Evolutionary conservation across 2,329 filamentous ascomycete species (phyloP).

Genomic region (Magnaporthiopsis rhizophila): DNA sequence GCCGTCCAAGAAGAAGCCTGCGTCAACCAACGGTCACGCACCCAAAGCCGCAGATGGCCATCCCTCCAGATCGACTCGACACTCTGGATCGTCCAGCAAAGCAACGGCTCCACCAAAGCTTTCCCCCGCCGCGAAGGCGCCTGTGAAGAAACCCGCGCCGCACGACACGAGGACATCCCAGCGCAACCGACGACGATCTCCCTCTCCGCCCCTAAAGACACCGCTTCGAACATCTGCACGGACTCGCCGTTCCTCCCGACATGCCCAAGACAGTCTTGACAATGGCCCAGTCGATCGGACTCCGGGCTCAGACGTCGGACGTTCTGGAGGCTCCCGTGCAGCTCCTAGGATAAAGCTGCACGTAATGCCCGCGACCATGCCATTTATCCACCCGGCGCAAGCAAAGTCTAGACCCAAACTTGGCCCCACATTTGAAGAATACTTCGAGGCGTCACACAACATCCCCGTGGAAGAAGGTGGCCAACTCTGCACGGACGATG

Average conservation of each 20-base stretch:
- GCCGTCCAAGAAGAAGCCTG: slow-evolving; percentile 20
- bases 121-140: slow-evolving; percentile 6
- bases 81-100: slow-evolving; percentile 6
- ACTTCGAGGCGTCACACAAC: slow-evolving; percentile 39
- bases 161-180: slow-evolving; percentile 17
- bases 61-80: slow-evolving; percentile 13
- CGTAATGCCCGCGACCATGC: slow-evolving; percentile 38
- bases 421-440: slow-evolving; percentile 49
- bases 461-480: slow-evolving; percentile 53
- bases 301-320: slow-evolving; percentile 8
- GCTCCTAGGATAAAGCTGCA: slow-evolving; percentile 42
- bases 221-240: slow-evolving; percentile 31
- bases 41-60: slow-evolving; percentile 22
- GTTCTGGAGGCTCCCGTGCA: slow-evolving; percentile 20
- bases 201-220: slow-evolving; percentile 31
- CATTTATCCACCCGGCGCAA: slow-evolving; percentile 52
- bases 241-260: slow-evolving; percentile 34
- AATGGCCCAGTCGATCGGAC: slow-evolving; percentile 13
- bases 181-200: slow-evolving; percentile 31
- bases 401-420: slow-evolving; percentile 45
- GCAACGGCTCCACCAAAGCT: slow-evolving; percentile 12
- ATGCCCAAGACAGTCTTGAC: slow-evolving; percentile 21
- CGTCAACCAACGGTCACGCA: slow-evolving; percentile 21
- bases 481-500: slow-evolving; percentile 46
- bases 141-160: slow-evolving; percentile 4